Evolutionary conservation across 805 yeast species (phyloP).

Genomic region (Hanseniaspora occidentalis): DNA sequence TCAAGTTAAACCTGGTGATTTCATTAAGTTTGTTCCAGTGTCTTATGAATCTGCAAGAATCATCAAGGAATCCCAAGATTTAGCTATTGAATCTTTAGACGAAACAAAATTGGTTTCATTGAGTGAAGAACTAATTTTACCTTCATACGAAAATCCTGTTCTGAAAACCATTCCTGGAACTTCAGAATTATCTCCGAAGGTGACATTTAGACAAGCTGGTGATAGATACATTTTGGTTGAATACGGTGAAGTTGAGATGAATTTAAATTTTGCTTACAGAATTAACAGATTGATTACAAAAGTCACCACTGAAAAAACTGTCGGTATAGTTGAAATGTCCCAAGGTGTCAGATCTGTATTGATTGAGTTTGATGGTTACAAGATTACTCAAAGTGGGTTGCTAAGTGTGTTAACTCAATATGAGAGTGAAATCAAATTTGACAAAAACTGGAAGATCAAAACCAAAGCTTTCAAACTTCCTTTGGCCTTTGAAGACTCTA

Average conservation of each 20-base stretch:
- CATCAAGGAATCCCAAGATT: slow-evolving; percentile 51
- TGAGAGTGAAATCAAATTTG: slow-evolving; percentile 62
- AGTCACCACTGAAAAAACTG: slow-evolving; percentile 51
- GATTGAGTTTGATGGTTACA: slow-evolving; percentile 63
- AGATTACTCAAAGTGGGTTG: slow-evolving; percentile 48
- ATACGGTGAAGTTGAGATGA: slow-evolving; percentile 83
- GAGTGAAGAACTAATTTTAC: slow-evolving; percentile 20
- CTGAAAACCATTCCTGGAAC: slow-evolving; percentile 38
- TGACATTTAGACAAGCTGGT: slow-evolving; percentile 91
- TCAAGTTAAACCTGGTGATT: slow-evolving; percentile 91
- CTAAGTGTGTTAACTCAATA: slow-evolving; percentile 55
- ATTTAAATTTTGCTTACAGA: slow-evolving; percentile 73
- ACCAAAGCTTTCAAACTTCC: slow-evolving; percentile 79
- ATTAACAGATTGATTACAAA: slow-evolving; percentile 69
- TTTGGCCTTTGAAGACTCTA: slow-evolving; percentile 90
- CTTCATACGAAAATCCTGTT: slow-evolving; percentile 56
- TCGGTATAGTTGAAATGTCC: slow-evolving; percentile 89
- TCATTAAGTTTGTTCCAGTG: slow-evolving; percentile 68
- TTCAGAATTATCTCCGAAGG: slow-evolving; percentile 45
- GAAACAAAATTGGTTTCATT: slow-evolving; percentile 19
- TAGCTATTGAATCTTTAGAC: slow-evolving; percentile 27
- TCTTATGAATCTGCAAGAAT: slow-evolving; percentile 52
- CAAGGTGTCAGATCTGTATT: slow-evolving; percentile 94
- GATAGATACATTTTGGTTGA: slow-evolving; percentile 87
- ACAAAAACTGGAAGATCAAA: slow-evolving; percentile 73